Base-by-base conservation (phyloP, 805 yeast genomes). In the Pichia sporocuriosa region DNA sequence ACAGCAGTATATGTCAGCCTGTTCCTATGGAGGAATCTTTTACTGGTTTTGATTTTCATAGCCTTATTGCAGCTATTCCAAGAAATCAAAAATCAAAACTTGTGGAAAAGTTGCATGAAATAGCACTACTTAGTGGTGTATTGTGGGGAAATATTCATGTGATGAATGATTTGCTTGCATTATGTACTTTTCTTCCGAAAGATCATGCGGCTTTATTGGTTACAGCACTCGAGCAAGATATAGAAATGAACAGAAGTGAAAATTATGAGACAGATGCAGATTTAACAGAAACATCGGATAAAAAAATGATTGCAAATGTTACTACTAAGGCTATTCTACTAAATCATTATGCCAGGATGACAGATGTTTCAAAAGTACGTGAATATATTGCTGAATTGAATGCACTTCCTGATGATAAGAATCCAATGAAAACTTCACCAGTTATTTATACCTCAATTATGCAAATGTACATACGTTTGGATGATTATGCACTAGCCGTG, bases 401-500 rank as follows among this genome's bases (percentile, higher is more conserved):
- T 29, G 20, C 5, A 23, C 21, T 48, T 11, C 49, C 51, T 5
- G 36, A 26, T 31, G 12, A 29, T n/a, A 20, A 40, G 6, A 48
- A 48, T 36, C 51, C 51, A 23, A 35, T 48, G 39, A 43, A 32
- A 20, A 40, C 37, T 13, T 38, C 49, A 1, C 51, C 66, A 4
- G 54, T 58, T 4, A 63, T 79, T 1, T 79, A 77, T 49, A 70
- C 81, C 3, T 74, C 76, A 31, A 68, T 82, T 6, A 54, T 85
- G 32, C 79, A 80, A 46, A 68, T 84, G 20, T 76, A 82, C 53
- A 76, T 79, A 6, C 68, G 75, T 40, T 54, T 69, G 39, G 64
- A 56, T 43, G 73, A 74, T 41, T 75, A 69, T 46, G 58, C 66
- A 15, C 78, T 81, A 47, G 95, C 95, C 0, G 72, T 74, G 42